Base-by-base conservation (phyloP, 495 filamentous ascomycete species). In the Aspergillus egyptiacus region DNA sequence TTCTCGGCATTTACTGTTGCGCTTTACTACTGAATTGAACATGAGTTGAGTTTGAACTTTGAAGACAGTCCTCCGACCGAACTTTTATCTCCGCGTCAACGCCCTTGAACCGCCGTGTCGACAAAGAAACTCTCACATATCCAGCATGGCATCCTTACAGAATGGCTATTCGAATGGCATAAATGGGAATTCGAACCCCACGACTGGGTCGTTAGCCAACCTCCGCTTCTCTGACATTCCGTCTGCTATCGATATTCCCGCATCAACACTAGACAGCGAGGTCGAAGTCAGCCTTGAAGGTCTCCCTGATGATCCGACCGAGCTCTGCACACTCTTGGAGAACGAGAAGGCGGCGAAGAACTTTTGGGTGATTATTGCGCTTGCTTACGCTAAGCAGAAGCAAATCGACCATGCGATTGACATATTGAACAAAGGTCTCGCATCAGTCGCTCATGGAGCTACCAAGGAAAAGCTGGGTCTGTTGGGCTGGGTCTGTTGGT, bases 371-470 rank as follows among this genome's bases (percentile, higher is more conserved):
- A 89, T 87, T 11, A 89, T 96, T 53, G 87, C 93, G 24, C 78
- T 96, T 27, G 94, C 91, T n/a, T 97, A 98, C 60, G 91, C 91
- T 20, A 97, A 96, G 68, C 89, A 95, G 65, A 80, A 83, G 30
- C 91, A 95, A 67, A 77, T 90, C 34, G 89, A 96, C 56, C 87
- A 89, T 67, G 93, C 93, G 33, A 91, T 97, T 56, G 91, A 96
- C 64, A 93, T 98, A 56, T 72, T 98, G 46, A 80, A 82, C 33
- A 89, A 89, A 55, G 90, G 90, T 40, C 72, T 91, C 44, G 78
- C 77, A 38, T 89, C 84, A 19, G 79, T 94, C 62, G 77, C 81
- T 30, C 72, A 76, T 45, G 83, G 79, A 36, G 81, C 81, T 35
- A 78, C 81, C 15, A 85, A 91, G 42, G 93, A 98, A 69, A 89